Percentiles rank a stretch among this genome's conserved stretches.
Evolutionary conservation across 495 filamentous ascomycete species (phyloP).

Genomic region (Chaetomidium leptoderma): DNA sequence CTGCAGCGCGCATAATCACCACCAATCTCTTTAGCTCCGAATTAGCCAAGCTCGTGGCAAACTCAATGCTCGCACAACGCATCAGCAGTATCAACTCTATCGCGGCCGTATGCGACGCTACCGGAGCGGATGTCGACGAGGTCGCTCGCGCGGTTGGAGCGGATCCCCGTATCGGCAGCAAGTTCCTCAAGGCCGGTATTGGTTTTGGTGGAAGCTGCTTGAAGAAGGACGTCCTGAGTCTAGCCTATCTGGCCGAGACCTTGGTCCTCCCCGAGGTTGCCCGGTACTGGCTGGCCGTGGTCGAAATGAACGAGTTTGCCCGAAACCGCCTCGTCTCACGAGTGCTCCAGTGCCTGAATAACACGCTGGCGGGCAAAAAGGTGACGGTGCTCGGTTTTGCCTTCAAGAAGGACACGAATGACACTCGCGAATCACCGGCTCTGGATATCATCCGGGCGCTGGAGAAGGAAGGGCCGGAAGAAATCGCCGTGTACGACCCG

Average conservation of each 20-base stretch:
- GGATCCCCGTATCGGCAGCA: slow-evolving; percentile 4
- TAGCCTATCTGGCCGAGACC: slow-evolving; percentile 1
- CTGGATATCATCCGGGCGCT: slow-evolving; percentile 1
- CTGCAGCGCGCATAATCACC: neutral
- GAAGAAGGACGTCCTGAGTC: slow-evolving; percentile 4
- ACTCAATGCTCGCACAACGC: slow-evolving; percentile 5
- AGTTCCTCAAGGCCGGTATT: slow-evolving; percentile 6
- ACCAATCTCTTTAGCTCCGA: slow-evolving; percentile 4
- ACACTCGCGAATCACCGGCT: neutral
- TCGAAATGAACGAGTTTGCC: slow-evolving; percentile 7
- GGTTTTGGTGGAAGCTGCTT: slow-evolving; percentile 5
- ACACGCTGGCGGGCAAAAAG: slow-evolving; percentile 1
- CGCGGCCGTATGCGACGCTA: neutral
- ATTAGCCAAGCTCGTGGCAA: neutral
- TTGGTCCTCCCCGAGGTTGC: slow-evolving; percentile 4
- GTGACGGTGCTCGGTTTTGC: neutral
- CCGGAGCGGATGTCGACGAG: slow-evolving; percentile 4
- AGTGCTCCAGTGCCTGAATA: neutral
- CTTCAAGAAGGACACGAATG: slow-evolving; percentile 5
- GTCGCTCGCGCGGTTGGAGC: neutral
- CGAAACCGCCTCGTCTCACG: neutral
- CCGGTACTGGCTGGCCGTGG: neutral
- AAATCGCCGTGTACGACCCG: neutral
- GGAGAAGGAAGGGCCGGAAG: neutral
- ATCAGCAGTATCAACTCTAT: slow-evolving; percentile 7